A percentile compares a stretch with the other conserved stretches of the same genome.
These are phyloP conservation scores for Wickerhamomyces strasburgensis DNA, from an alignment of 805 yeast genomes.

Conservation along the genomic window DNA sequence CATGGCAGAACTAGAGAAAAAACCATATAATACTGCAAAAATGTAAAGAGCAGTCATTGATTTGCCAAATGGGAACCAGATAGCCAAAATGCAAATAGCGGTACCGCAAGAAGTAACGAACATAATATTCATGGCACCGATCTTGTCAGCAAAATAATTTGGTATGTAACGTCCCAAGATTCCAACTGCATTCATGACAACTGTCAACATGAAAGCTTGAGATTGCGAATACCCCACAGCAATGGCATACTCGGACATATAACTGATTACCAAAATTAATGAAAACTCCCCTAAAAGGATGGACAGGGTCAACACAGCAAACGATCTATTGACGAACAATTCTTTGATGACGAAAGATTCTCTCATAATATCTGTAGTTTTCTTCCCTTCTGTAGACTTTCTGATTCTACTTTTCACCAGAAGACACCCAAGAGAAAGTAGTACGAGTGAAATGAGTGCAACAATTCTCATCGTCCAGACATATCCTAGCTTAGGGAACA, in stretches of 20 bases:
- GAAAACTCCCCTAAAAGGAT: slow-evolving; percentile 23
- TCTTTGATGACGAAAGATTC: slow-evolving; percentile 10
- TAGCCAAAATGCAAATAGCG: slow-evolving; percentile 40
- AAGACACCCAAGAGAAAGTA: slow-evolving; percentile 27
- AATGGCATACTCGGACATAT: slow-evolving; percentile 45
- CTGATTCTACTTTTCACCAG: slow-evolving; percentile 34
- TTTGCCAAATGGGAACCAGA: slow-evolving; percentile 66
- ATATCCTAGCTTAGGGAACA: slow-evolving; percentile 39
- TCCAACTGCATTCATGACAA: slow-evolving; percentile 37
- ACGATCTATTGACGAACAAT: slow-evolving; percentile 27
- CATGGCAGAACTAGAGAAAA: slow-evolving; percentile 56
- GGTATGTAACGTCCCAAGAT: slow-evolving; percentile 40
- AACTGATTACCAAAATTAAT: slow-evolving; percentile 40
- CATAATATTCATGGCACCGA: slow-evolving; percentile 33
- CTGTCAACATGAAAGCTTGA: slow-evolving; percentile 39
- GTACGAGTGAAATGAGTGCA: slow-evolving; percentile 34
- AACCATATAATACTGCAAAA: slow-evolving; percentile 54
- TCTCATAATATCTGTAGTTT: slow-evolving; percentile 5
- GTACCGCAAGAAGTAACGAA: not conserved
- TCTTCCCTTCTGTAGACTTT: slow-evolving; percentile 3
- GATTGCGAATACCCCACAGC: slow-evolving; percentile 37
- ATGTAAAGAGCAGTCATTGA: slow-evolving; percentile 39
- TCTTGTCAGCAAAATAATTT: slow-evolving; percentile 36
- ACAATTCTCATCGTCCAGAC: slow-evolving; percentile 47
- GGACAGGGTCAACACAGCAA: slow-evolving; percentile 35